Evolutionary conservation across 2,329 filamentous ascomycete genomes (phyloP).

Genomic region (Ophiocordyceps camponoti-saundersi): DNA sequence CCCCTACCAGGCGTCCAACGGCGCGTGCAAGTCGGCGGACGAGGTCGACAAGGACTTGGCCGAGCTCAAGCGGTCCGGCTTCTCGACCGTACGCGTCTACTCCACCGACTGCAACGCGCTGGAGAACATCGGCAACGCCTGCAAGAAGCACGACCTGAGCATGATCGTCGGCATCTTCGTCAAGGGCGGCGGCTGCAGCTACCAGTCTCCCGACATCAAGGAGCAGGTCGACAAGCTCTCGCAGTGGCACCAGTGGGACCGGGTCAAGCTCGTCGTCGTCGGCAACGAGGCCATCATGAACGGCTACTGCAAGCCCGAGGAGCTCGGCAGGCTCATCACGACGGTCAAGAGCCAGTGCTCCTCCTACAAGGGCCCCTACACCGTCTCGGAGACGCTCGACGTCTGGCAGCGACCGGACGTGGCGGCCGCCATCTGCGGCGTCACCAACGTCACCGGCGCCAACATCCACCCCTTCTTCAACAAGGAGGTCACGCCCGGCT

Average conservation of each 20-base stretch:
- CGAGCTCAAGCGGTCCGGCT: slow-evolving; percentile 46
- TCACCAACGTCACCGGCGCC: slow-evolving; percentile 62
- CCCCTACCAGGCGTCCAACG: slow-evolving; percentile 42
- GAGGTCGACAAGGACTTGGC: slow-evolving; percentile 43
- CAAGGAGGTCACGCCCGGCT: slow-evolving; percentile 38
- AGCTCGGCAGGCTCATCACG: slow-evolving; percentile 56
- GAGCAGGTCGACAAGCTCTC: slow-evolving; percentile 60
- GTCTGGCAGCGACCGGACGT: slow-evolving; percentile 52
- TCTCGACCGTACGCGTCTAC: slow-evolving; percentile 66
- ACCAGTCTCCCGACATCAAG: slow-evolving; percentile 42
- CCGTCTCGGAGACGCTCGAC: slow-evolving; percentile 74
- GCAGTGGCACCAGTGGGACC: slow-evolving; percentile 54
- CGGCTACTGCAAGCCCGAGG: slow-evolving; percentile 42
- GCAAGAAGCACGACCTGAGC: slow-evolving; percentile 48
- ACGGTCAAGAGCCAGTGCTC: slow-evolving; percentile 49
- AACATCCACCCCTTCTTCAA: slow-evolving; percentile 98
- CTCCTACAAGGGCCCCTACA: slow-evolving; percentile 59
- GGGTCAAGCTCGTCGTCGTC: slow-evolving; percentile 66
- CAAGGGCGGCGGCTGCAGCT: slow-evolving; percentile 42
- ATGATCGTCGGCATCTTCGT: slow-evolving; percentile 85
- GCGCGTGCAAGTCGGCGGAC: slow-evolving; percentile 46
- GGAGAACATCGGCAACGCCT: slow-evolving; percentile 54
- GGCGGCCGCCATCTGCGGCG: slow-evolving; percentile 43
- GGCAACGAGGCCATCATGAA: slow-evolving; percentile 86
- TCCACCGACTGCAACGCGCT: slow-evolving; percentile 80